These are phyloP conservation scores for Trematosphaeria pertusa DNA, from an alignment of 2,329 filamentous ascomycete species.

Conservation along the genomic window DNA sequence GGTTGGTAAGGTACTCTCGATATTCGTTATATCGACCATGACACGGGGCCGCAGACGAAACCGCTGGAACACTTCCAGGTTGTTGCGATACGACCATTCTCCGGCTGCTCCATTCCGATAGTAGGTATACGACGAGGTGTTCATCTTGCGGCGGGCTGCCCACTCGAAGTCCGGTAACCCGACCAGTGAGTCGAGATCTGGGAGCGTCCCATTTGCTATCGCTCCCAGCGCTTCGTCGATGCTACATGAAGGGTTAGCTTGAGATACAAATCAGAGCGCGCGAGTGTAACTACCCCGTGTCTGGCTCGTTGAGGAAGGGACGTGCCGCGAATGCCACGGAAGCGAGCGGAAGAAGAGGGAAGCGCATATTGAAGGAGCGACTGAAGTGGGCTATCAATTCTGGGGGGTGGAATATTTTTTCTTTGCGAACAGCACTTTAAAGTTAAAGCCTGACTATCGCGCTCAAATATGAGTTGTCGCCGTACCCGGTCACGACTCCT, in stretches of 20 bases:
- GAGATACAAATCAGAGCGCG: not conserved
- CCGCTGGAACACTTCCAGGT: constrained; percentile 61
- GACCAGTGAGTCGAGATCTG: constrained; percentile 54
- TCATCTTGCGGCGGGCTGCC: constrained; percentile 58
- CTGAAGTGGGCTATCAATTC: constrained; percentile 12
- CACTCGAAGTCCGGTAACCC: constrained; percentile 64
- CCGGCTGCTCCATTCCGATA: constrained; percentile 64
- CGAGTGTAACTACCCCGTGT: constrained; percentile 35
- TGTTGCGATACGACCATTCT: constrained; percentile 64
- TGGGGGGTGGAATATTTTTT: too few species aligned
- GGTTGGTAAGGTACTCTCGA: constrained; percentile 50
- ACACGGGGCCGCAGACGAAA: constrained; percentile 58
- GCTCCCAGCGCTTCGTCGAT: constrained; percentile 34
- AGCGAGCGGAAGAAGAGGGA: constrained; percentile 26
- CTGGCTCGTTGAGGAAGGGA: constrained; percentile 45
- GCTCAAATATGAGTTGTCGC: too few species aligned
- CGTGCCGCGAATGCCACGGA: constrained; percentile 40
- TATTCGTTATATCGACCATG: constrained; percentile 57
- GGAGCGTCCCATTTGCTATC: constrained; percentile 45
- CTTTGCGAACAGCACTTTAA: too few species aligned
- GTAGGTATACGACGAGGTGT: constrained; percentile 60
- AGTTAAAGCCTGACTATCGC: too few species aligned
- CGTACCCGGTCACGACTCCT: too few species aligned
- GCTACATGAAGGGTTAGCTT: not conserved
- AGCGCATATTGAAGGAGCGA: constrained; percentile 31